Conservation (phyloP, 805 yeast genomes). For the Candida hungchunana region DNA sequence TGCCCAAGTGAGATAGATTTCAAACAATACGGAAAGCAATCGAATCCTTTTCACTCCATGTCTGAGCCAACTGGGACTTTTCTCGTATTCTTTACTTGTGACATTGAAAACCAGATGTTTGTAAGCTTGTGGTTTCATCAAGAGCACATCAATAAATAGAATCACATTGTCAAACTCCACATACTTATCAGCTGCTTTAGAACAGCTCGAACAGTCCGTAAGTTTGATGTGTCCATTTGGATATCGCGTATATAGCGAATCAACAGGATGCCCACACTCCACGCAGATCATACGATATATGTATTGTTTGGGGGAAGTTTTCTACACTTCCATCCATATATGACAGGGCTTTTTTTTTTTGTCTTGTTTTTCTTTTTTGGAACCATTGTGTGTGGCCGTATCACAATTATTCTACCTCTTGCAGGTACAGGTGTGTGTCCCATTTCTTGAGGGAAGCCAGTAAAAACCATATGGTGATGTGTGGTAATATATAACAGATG, state of each 20-base stretch:
- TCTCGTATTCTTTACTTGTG: slow-evolving; percentile 25
- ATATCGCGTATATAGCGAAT: slow-evolving; percentile 64
- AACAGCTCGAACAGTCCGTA: slow-evolving; percentile 71
- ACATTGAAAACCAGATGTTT: slow-evolving; percentile 82
- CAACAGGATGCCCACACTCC: slow-evolving; percentile 70
- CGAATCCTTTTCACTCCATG: slow-evolving; percentile 42
- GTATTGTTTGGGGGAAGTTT: too few relatives aligned
- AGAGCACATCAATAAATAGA: slow-evolving; percentile 74
- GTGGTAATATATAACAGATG: too few relatives aligned
- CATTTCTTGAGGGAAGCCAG: too few relatives aligned
- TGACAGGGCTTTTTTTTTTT: too few relatives aligned
- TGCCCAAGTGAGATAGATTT: slow-evolving; percentile 91
- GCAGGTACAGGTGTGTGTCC: too few relatives aligned
- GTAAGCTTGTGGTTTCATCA: slow-evolving; percentile 83
- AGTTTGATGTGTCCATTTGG: slow-evolving; percentile 75
- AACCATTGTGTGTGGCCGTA: too few relatives aligned
- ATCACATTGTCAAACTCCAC: slow-evolving; percentile 86
- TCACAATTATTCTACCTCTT: too few relatives aligned
- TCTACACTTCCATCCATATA: too few relatives aligned
- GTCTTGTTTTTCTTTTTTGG: too few relatives aligned
- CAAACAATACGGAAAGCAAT: slow-evolving; percentile 68
- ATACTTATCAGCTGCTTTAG: slow-evolving; percentile 79
- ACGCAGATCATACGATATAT: slow-evolving; percentile 87
- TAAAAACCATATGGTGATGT: too few relatives aligned
- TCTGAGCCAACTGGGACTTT: neutral